Base-by-base conservation (phyloP, 192 early-diverging fungal species). In the Umbelopsis sp. region DNA sequence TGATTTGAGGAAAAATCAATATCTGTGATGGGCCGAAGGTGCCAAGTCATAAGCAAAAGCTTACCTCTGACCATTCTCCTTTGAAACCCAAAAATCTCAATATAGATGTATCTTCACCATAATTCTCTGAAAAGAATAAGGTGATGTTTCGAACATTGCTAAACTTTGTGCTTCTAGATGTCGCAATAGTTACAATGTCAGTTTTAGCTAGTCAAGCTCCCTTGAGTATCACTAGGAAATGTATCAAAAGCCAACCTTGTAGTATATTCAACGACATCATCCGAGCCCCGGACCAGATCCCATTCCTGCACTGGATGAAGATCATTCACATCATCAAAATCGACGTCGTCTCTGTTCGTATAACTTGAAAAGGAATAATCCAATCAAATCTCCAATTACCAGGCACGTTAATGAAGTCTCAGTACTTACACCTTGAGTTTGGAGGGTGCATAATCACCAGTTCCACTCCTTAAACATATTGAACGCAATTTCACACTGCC, bases 401-500 rank as follows among this genome's bases (percentile, higher is more conserved):
- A 21, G 11, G n/a, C 22, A 48, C 9, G 7, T 48, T 10, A 33
- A 55, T 11, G 37, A 48, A 13, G 20, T 15, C 15, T 49, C 10
- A 55, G 16, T 23, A 69, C 87, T 71, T 86, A 96, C 87, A 90
- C 93, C 66, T 93, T 92, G 79, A 98, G 77, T 35, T 81, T 71
- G 20, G 82, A 76, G 2, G 95, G 95, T 15, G 90, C 82, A 13
- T 77, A 58, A 25, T 84, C 86, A 25, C 82, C 87, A 41, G 79
- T 71, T 8, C 84, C 88, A 46, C 89, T 90, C 53, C 91, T 84
- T 37, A 99, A 51, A 7, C 90, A 85, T 47, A 99, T 95, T 6
- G 92, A 93, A 71, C 94, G 95, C 53, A 99, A 83, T 74, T 97
- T 97, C 51, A 98, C 88, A 78, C 82, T 88, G 4, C 90, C 94